Percentiles rank a stretch among this genome's conserved stretches.
These are phyloP conservation scores for Globisporangium canariense DNA, from an alignment of 352 stramenopile genomes.

Conservation along the genomic window DNA sequence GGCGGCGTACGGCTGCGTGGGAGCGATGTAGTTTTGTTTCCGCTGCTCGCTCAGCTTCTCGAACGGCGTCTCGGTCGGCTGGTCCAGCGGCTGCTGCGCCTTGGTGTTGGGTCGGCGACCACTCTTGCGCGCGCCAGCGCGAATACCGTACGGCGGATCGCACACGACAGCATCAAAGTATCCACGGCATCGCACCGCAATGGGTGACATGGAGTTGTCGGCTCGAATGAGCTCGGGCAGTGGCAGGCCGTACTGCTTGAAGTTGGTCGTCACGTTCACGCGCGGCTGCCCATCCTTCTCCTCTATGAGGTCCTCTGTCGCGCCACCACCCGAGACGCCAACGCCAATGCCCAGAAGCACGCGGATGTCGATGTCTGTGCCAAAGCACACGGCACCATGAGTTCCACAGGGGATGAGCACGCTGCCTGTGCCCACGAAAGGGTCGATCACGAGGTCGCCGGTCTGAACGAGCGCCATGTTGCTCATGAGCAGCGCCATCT, in stretches of 20 bases:
- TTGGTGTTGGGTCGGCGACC: constrained; percentile 48
- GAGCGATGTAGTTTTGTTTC: constrained; percentile 92
- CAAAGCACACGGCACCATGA: constrained; percentile 91
- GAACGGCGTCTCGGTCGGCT: constrained; percentile 14
- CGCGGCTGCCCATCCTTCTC: constrained; percentile 25
- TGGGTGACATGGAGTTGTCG: constrained; percentile 84
- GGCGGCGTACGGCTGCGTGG: constrained; percentile 93
- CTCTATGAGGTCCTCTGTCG: constrained; percentile 14
- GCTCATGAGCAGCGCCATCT: constrained; percentile 96
- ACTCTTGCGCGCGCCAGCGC: constrained; percentile 91
- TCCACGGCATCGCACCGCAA: constrained; percentile 37
- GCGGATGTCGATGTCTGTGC: constrained; percentile 96
- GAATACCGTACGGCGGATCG: constrained; percentile 93
- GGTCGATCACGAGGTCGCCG: constrained; percentile 91
- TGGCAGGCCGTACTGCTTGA: constrained; percentile 91
- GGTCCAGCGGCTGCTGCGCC: constrained; percentile 27
- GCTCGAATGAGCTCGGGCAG: constrained; percentile 93
- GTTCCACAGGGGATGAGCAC: constrained; percentile 94
- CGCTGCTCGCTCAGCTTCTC: constrained; percentile 63
- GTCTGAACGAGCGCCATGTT: constrained; percentile 77
- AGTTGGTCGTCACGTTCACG: constrained; percentile 87
- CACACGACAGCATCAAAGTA: constrained; percentile 91
- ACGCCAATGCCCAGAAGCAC: constrained; percentile 91
- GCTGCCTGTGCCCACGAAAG: constrained; percentile 97
- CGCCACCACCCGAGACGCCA: constrained; percentile 38